Evolutionary conservation across 352 stramenopile genomes (phyloP).

Genomic region (Phytophthora idaei): DNA sequence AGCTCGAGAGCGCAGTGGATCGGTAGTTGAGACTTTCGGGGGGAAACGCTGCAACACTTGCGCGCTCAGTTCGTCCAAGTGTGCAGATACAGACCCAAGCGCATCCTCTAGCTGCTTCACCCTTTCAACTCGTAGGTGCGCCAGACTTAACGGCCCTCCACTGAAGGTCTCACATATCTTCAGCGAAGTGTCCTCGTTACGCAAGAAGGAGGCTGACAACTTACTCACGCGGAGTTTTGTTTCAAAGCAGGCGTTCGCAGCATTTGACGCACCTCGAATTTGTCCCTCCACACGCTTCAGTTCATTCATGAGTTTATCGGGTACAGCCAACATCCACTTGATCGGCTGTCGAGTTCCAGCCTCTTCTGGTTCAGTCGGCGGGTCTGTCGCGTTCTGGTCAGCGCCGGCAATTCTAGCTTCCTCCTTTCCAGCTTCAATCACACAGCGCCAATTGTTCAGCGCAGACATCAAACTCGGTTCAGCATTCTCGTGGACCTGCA

Average conservation of each 20-base stretch:
- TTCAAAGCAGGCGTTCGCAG: constrained; percentile 30
- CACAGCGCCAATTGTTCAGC: constrained; percentile 44
- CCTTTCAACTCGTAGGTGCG: constrained; percentile 26
- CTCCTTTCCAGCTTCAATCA: constrained; percentile 49
- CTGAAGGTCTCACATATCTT: constrained; percentile 27
- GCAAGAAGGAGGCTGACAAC: constrained; percentile 30
- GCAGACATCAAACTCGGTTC: constrained; percentile 44
- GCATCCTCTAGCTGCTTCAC: constrained; percentile 31
- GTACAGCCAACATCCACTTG: constrained; percentile 54
- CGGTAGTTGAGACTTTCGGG: constrained; percentile 1
- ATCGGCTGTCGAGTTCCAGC: constrained; percentile 13
- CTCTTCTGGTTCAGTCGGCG: background rate
- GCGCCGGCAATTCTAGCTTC: constrained; percentile 52
- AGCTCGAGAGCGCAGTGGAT: background rate
- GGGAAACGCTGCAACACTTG: constrained; percentile 16
- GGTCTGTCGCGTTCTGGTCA: constrained; percentile 24
- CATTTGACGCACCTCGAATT: constrained; percentile 25
- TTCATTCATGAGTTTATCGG: constrained; percentile 41
- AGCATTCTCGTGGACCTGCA: constrained; percentile 37
- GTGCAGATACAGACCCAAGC: constrained; percentile 22
- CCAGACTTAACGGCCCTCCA: constrained; percentile 14
- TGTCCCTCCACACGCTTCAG: constrained; percentile 41
- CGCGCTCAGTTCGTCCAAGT: constrained; percentile 22
- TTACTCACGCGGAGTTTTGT: constrained; percentile 42
- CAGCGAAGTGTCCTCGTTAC: constrained; percentile 17